Conservation (phyloP, 2,329 filamentous ascomycete species). For the Fusarium kyushuense region DNA sequence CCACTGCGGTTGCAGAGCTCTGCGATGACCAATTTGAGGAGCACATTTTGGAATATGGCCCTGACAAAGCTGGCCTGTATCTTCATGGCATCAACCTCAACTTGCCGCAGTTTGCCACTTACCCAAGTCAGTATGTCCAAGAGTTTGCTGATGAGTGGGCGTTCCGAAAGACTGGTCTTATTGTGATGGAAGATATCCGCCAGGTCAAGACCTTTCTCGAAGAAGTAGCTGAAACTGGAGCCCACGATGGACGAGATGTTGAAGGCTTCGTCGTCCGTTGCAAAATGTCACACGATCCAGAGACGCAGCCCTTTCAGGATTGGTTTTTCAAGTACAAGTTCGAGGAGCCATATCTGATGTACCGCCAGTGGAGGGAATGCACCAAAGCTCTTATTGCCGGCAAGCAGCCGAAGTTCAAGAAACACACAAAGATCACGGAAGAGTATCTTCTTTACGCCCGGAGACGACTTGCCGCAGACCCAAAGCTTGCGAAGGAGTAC, state of each 20-base stretch:
- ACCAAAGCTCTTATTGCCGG: constrained; percentile 89
- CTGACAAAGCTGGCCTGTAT: constrained; percentile 88
- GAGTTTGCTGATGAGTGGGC: constrained; percentile 92
- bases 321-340: constrained; percentile 99
- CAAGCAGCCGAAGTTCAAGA: constrained; percentile 80
- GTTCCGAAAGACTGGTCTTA: constrained; percentile 87
- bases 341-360: constrained; percentile 98
- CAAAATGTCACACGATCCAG: constrained; percentile 70
- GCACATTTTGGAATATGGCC: constrained; percentile 90
- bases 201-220: constrained; percentile 86
- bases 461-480: constrained; percentile 76
- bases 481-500: constrained; percentile 77
- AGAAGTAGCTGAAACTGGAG: constrained; percentile 85
- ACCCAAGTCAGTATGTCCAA: constrained; percentile 85
- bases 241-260: constrained; percentile 90
- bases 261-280: constrained; percentile 98
- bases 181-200: constrained; percentile 79
- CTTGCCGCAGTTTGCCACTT: constrained; percentile 89
- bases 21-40: constrained; percentile 98
- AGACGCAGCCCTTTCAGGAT: constrained; percentile 73
- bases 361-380: constrained; percentile 97
- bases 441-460: constrained; percentile 89
- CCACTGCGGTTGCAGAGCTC: constrained; percentile 94
- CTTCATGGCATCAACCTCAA: constrained; percentile 97
- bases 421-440: constrained; percentile 89